Conservation (phyloP, 1,139 yeast species). For the Eremothecium cymbalariae region DNA sequence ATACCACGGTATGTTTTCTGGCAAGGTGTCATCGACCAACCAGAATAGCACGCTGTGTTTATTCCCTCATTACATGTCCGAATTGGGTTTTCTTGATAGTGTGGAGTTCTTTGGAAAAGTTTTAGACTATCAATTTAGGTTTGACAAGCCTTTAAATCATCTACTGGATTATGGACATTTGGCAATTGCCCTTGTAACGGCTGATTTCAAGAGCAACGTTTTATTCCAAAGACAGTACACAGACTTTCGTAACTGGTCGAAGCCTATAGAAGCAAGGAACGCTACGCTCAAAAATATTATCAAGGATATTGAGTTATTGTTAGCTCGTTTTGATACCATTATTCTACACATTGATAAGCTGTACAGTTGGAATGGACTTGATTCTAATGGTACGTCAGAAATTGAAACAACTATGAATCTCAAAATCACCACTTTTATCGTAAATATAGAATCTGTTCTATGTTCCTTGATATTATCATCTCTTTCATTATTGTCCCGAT, state of each 20-base stretch:
- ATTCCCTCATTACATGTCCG: conserved; percentile 22
- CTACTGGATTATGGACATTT: too few species aligned
- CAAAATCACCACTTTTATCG: too few species aligned
- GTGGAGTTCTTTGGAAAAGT: conserved; percentile 20
- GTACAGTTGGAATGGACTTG: too few species aligned
- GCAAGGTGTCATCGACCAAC: conserved; percentile 20
- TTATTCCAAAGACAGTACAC: conserved; percentile 25
- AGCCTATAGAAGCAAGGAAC: conserved; percentile 18
- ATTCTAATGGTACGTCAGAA: too few species aligned
- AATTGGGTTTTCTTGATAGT: conserved; percentile 22
- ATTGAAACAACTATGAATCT: too few species aligned
- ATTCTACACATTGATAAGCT: too few species aligned
- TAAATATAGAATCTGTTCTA: too few species aligned
- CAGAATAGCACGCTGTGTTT: conserved; percentile 23
- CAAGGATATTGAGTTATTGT: conserved; percentile 12
- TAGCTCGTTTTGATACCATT: conserved; percentile 17
- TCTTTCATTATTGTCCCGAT: too few species aligned
- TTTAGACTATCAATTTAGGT: too few species aligned
- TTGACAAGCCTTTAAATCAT: too few species aligned
- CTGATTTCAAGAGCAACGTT: conserved; percentile 19
- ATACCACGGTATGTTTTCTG: conserved; percentile 12
- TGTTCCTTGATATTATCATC: too few species aligned
- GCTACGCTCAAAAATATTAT: conserved; percentile 17
- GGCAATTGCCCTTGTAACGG: too few species aligned
- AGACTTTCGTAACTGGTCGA: conserved; percentile 22